Percentiles rank a stretch among this genome's conserved stretches.
Evolutionary conservation across 305 asterid species (phyloP).

Genomic region (Petunia hybrid): DNA sequence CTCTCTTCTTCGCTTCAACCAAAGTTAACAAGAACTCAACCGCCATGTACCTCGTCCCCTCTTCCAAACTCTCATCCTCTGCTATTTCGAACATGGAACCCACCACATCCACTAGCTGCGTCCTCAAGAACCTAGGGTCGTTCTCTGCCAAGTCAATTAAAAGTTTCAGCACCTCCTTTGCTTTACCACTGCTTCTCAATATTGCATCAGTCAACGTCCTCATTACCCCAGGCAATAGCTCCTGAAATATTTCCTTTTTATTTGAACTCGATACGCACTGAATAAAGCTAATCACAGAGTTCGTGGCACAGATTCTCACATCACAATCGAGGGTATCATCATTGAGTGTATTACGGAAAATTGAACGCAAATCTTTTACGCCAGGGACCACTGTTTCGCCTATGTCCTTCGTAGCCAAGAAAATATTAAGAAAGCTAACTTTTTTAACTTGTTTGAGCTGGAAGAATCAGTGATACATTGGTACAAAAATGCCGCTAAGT

Average conservation of each 20-base stretch:
- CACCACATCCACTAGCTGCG: slow-evolving; percentile 40
- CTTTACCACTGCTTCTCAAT: slow-evolving; percentile 9
- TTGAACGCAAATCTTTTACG: slow-evolving; percentile 28
- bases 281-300: slow-evolving; percentile 35
- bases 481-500: too few species aligned
- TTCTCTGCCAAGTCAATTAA: slow-evolving; percentile 37
- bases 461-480: too few species aligned
- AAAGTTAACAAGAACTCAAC: slow-evolving; percentile 29
- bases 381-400: slow-evolving; percentile 31
- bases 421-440: slow-evolving; percentile 24
- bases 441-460: too few species aligned
- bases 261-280: slow-evolving; percentile 32
- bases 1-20: slow-evolving; percentile 38
- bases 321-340: slow-evolving; percentile 22
- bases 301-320: slow-evolving; percentile 32
- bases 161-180: slow-evolving; percentile 35
- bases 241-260: slow-evolving; percentile 28
- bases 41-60: slow-evolving; percentile 27
- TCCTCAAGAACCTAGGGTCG: slow-evolving; percentile 36
- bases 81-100: slow-evolving; percentile 38
- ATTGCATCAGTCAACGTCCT: too few species aligned
- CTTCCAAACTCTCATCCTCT: slow-evolving; percentile 37
- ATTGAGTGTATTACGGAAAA: slow-evolving; percentile 24
- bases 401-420: slow-evolving; percentile 31
- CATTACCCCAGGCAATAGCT: too few species aligned